These are phyloP conservation scores for Fusarium secorum DNA, from an alignment of 2,329 filamentous ascomycete genomes.

Conservation along the genomic window DNA sequence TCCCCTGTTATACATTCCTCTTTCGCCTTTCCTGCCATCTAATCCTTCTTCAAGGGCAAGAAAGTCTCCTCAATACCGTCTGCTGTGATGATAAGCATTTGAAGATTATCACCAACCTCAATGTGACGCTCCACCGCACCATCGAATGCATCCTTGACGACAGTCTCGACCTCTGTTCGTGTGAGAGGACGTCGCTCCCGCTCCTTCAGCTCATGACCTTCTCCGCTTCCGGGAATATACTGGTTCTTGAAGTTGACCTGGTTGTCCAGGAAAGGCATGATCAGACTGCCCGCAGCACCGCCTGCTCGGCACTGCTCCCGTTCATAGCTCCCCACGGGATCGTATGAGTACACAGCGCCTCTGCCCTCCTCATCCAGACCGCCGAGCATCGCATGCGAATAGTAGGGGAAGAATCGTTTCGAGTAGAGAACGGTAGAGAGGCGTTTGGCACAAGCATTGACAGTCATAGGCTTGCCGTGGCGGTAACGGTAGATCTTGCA, in stretches of 20 bases:
- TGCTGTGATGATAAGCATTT: constrained; percentile 92
- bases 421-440: constrained; percentile 94
- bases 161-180: constrained; percentile 76
- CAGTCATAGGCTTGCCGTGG: constrained; percentile 94
- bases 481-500: constrained; percentile 99
- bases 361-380: constrained; percentile 94
- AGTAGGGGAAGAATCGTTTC: constrained; percentile 99
- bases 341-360: constrained; percentile 95
- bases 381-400: constrained; percentile 91
- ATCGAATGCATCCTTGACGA: constrained; percentile 97
- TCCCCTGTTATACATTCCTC: constrained; percentile 46
- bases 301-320: constrained; percentile 94
- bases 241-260: constrained; percentile 99
- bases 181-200: constrained; percentile 75
- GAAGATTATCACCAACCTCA: constrained; percentile 94
- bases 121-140: constrained; percentile 99
- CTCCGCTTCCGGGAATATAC: constrained; percentile 86
- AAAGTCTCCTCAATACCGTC: constrained; percentile 88
- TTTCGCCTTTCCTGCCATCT: constrained; percentile 44
- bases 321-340: constrained; percentile 97
- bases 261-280: constrained; percentile 99
- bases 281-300: constrained; percentile 89
- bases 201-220: constrained; percentile 80
- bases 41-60: constrained; percentile 89
- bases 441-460: constrained; percentile 93